A percentile compares a stretch with the other conserved stretches of the same genome.
phyloP scores from a whole-genome alignment of 2,329 filamentous ascomycete genomes.

The Thermochaetoides dissita region DNA sequence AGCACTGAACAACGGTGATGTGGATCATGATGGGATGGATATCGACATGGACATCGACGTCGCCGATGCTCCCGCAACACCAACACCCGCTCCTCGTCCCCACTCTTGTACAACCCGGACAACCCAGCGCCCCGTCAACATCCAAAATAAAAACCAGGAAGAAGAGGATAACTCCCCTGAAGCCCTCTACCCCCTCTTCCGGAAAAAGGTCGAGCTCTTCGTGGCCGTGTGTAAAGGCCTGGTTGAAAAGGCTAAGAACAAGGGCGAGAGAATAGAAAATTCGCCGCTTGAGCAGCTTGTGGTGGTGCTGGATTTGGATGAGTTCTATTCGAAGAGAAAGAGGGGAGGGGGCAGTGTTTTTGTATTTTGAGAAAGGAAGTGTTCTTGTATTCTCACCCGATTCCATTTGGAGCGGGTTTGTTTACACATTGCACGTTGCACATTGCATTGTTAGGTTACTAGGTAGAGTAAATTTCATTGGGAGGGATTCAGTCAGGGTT shows the following conservation, averaged over 20 bases:
- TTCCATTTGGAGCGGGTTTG: no score
- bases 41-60: no score
- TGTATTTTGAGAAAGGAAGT: background rate
- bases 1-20: no score
- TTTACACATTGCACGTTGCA: no score
- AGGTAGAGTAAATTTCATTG: no score
- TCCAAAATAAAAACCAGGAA: background rate
- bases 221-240: conserved; percentile 56
- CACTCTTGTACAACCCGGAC: no score
- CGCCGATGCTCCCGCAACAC: no score
- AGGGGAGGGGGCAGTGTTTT: background rate
- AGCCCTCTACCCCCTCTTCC: conserved; percentile 50
- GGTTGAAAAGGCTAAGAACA: conserved; percentile 43
- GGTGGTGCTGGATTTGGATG: conserved; percentile 19
- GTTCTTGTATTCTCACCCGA: no score
- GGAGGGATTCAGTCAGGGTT: no score
- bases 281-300: conserved; percentile 15
- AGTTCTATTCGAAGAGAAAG: conserved; percentile 12
- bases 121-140: conserved; percentile 12
- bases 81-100: no score
- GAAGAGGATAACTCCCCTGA: conserved; percentile 16
- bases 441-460: no score
- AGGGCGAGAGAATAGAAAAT: conserved; percentile 14
- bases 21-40: no score
- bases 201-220: conserved; percentile 60